Percentiles rank a stretch among this genome's conserved stretches.
Evolutionary conservation across 139 green algal species (phyloP).

Genomic region (Picochlorum sp.): DNA sequence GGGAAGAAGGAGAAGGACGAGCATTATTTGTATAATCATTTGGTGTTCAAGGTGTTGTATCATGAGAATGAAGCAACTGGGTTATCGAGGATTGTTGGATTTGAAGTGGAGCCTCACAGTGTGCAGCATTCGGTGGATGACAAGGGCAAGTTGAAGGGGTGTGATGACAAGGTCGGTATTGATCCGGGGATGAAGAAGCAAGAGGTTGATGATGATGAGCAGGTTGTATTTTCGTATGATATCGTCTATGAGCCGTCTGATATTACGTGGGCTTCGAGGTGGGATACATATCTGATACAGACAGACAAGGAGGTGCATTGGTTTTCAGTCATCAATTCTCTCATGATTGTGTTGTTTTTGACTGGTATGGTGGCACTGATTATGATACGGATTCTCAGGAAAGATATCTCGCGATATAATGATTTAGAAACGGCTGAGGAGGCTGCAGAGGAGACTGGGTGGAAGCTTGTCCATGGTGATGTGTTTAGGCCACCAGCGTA

Average conservation of each 20-base stretch:
- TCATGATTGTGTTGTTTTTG: slow-evolving; percentile 99
- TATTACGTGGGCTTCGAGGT: slow-evolving; percentile 93
- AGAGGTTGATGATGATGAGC: slow-evolving; percentile 65
- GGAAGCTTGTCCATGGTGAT: slow-evolving; percentile 98
- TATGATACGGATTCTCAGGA: slow-evolving; percentile 90
- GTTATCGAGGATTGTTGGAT: slow-evolving; percentile 88
- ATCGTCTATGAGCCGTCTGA: slow-evolving; percentile 61
- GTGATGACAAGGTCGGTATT: slow-evolving; percentile 57
- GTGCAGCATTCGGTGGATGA: slow-evolving; percentile 86
- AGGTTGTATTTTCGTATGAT: slow-evolving; percentile 98
- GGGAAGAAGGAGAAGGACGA: slow-evolving; percentile 75
- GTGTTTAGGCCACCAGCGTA: slow-evolving; percentile 85
- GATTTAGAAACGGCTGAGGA: slow-evolving; percentile 90
- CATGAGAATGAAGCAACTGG: slow-evolving; percentile 80
- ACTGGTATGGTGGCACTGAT: slow-evolving; percentile 98
- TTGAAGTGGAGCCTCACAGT: slow-evolving; percentile 82
- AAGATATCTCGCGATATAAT: slow-evolving; percentile 96
- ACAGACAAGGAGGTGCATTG: slow-evolving; percentile 95
- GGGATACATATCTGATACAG: slow-evolving; percentile 98
- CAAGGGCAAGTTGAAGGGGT: slow-evolving; percentile 32
- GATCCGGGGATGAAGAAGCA: slow-evolving; percentile 64
- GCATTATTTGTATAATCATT: slow-evolving; percentile 92
- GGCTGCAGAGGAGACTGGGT: slow-evolving; percentile 91
- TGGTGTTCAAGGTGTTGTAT: slow-evolving; percentile 94
- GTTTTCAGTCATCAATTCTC: slow-evolving; percentile 99